Percentiles rank a stretch among this genome's conserved stretches.
Conservation (phyloP, 352 stramenopile genomes). For the Globisporangium emineosum region DNA sequence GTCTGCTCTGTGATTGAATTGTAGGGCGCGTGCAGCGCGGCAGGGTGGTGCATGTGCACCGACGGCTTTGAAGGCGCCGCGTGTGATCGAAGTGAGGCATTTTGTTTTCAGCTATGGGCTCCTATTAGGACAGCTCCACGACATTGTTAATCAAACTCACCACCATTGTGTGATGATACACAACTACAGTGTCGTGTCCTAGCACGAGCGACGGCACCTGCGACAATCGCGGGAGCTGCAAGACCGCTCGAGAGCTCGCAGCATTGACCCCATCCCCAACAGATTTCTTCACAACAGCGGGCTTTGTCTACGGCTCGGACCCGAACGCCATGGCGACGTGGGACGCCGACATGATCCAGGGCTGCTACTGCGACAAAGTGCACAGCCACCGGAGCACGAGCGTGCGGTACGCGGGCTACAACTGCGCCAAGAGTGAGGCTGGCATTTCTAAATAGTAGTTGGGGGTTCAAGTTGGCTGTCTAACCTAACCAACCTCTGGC, state of each 20-base stretch:
- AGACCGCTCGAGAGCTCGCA: slow-evolving; percentile 51
- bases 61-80: slow-evolving; percentile 61
- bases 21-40: slow-evolving; percentile 57
- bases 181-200: slow-evolving; percentile 44
- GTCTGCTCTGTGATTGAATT: not conserved
- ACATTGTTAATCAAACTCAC: not conserved
- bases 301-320: slow-evolving; percentile 70
- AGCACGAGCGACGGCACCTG: slow-evolving; percentile 30
- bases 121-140: not conserved
- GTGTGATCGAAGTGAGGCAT: slow-evolving; percentile 56
- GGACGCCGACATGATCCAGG: slow-evolving; percentile 84
- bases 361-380: slow-evolving; percentile 88
- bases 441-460: not conserved
- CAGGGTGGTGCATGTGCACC: slow-evolving; percentile 55
- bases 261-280: slow-evolving; percentile 37
- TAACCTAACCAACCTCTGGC: not conserved
- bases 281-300: slow-evolving; percentile 25
- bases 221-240: slow-evolving; percentile 41
- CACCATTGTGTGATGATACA: not conserved
- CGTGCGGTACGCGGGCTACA: slow-evolving; percentile 61
- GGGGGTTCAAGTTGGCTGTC: not conserved
- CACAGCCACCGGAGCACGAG: slow-evolving; percentile 41
- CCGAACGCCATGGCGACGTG: slow-evolving; percentile 76
- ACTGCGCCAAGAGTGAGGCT: slow-evolving; percentile 66
- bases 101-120: not conserved